Percentiles rank a stretch among this genome's conserved stretches.
Conservation (phyloP, 2,329 filamentous ascomycete species). For the Bisporella sp. region DNA sequence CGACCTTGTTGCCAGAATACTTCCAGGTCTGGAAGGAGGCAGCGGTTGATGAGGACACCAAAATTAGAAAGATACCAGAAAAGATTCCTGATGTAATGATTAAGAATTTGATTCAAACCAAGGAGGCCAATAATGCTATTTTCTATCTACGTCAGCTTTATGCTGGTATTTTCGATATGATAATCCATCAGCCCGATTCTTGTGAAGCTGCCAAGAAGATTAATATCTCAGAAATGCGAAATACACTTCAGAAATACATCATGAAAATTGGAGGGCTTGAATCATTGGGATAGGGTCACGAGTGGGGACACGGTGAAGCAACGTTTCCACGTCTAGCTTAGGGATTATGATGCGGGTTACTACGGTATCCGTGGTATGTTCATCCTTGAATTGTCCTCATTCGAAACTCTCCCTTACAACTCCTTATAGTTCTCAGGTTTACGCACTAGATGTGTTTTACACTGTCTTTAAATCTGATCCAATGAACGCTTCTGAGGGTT, state of each 20-base stretch:
- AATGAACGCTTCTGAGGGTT: background rate
- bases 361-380: background rate
- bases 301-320: background rate
- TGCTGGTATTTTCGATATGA: background rate
- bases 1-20: background rate
- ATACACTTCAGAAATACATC: background rate
- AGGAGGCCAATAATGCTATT: background rate
- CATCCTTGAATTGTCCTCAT: background rate
- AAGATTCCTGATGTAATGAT: background rate
- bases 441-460: background rate
- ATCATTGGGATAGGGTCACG: background rate
- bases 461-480: background rate
- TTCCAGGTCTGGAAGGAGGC: background rate
- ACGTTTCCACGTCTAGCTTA: background rate
- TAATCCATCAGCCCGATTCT: background rate
- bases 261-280: background rate
- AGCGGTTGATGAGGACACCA: background rate
- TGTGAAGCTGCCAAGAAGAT: background rate
- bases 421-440: background rate
- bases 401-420: background rate
- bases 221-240: background rate
- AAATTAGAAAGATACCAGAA: background rate
- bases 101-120: background rate
- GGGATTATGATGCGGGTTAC: background rate
- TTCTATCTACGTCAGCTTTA: background rate